Evolutionary conservation across 1,284 basidiomycete genomes (phyloP), one percentile per base, ranked within the genome.

Genomic region (Tylopilus orsonianus): DNA sequence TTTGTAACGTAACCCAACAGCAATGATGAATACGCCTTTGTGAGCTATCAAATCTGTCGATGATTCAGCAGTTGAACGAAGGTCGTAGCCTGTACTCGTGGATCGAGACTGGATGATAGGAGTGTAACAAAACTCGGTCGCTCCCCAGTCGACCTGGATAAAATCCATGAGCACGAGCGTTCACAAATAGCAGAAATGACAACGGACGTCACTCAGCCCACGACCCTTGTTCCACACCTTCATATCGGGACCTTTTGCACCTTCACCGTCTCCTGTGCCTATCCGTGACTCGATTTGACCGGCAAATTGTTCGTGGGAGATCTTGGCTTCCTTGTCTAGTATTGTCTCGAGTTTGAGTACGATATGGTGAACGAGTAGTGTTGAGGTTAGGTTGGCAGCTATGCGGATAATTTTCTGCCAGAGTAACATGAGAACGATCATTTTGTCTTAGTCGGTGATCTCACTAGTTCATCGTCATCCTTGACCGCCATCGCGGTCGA

Each of bases 71-170:
- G 86, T 91, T 20, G 88, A 87, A 54, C 87, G 83, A 43, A 98
- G 75, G 64, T 98, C 95, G 65, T 97, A 98, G 12, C 90, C 88
- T 5, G 78, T 74, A 51, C 75, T 79, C 34, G 84, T 85, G 14
- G 91, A 90, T 46, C 88, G 89, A 3, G 94, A 97, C 64, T 97
- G 95, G 61, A 98, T 91, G 66, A 97, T 95, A 3, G 96, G 95
- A 5, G 90, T 85, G 68, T 96, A 97, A 57, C 92, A 91, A 72
- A 95, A 96, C 69, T 98, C 95, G 3, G 90, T 88, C 10, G 87
- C 80, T 22, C 77, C 75, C 77, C 90, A 93, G 65, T 99, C 95
- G 49, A 94, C 78, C 89, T 93, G 56, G 12, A 44, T 22, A 16
- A 24, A 27, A 36, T 27, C 16, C 36, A 39, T 57, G 37, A 55